Base-by-base conservation (phyloP, 2,329 filamentous ascomycete species). In the Oidium heveae region DNA sequence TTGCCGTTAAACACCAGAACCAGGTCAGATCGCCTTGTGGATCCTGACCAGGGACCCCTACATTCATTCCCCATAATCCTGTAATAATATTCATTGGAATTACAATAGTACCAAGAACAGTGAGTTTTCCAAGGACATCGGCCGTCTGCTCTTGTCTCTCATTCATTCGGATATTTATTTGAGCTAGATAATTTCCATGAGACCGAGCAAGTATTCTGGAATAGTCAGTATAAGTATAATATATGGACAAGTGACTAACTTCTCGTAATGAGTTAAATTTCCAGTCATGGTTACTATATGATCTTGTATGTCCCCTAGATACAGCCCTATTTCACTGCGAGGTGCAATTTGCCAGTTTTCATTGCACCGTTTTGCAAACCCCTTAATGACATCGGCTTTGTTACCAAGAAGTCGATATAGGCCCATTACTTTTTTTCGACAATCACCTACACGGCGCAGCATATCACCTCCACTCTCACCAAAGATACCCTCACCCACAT, bases 21-120 rank as follows among this genome's bases (percentile, higher is more conserved):
- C 84, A 91, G 24, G 70, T 71, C 53, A 89, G 68, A 62, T 83
- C 83, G 16, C 73, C 74, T 59, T 93, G 86, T 56, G 80, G 71
- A 49, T 89, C 82, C 67, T 96, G 89, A 1, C 91, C 91, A 0
- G 91, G 91, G 0, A 98, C 91, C 72, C 86, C 86, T 37, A 89
- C 84, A 72, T 98, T 98, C 89, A 96, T 96, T 53, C 89, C 91
- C 88, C 89, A 98, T 63, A 96, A 79, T 61, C 91, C 91, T 2
- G 91, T 96, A 63, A 98, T 89, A 65, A 98, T 94, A 66, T 98
- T 98, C 88, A 98, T 94, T 12, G 91, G 91, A 55, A 98, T 72
- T 2, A 98, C 89, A 61, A 98, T 96, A 6, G 91, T 98, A 59
- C 91, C 91, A 0, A 98, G 74, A 0, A 98, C 91, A 0, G 91